Evolutionary conservation across 345 rosid species (phyloP), one percentile per base, ranked within the genome.

Genomic region (Isatis tinctoria): DNA sequence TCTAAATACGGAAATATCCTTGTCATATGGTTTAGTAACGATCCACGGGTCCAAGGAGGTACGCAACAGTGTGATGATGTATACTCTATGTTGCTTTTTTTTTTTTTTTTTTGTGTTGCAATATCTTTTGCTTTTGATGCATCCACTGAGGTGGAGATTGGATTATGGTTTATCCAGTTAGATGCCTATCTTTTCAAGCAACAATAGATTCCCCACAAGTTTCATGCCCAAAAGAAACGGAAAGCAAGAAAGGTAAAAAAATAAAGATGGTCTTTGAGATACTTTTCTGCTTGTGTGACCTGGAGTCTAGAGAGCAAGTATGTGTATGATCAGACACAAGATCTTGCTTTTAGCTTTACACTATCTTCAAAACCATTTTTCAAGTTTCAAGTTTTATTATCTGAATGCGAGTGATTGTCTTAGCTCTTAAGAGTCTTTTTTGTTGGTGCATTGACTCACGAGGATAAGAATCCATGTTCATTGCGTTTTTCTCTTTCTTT

Each of bases 161-260:
- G 70, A 70, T 63, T 49, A 76, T 63, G 67, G 76, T 65, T 76
- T 77, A 70, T 77, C 80, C 79, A 76, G 58, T 76, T 69, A 54
- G 75, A 76, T 76, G 75, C 79, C 33, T 49, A 65, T 77, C 76
- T 65, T 77, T 64, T 71, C 67, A 77, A 69, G 75, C 70, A 53
- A 76, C 70, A 76, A 65, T 45, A 48, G 67, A 77, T 71, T 77
- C 70, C 70, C 69, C 74, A 75, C 74, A 75, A 75, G 65, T 69
- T 75, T 61, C 74, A 75, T 8, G 70, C 75, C 43, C 54, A 45
- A 76, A 69, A 70, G 71, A 28, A 47, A 74, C 47, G 60, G 41
- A 66, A 74, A 74, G 73, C 45, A 73, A 73, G 57, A 49, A 33
- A 22, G 37, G 28, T 0, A 28, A 54, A 37, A 58, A 54, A 49